Evolutionary conservation across 2,329 filamentous ascomycete genomes (phyloP).

Genomic region (Penicillium sp.): DNA sequence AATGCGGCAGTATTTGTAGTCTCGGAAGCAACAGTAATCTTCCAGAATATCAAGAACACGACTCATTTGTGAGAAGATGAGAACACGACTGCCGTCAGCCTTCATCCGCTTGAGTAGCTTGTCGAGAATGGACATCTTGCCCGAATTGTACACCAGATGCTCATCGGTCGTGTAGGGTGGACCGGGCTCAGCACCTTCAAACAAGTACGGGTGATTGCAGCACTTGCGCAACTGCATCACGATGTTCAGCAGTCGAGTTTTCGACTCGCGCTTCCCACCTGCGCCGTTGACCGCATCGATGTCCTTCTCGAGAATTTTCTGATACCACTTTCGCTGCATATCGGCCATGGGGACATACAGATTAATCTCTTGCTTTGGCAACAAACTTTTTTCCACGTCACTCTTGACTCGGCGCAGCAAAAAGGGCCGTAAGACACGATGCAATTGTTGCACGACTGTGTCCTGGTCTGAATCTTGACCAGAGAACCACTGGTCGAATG

Average conservation of each 20-base stretch:
- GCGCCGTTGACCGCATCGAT: conserved; percentile 98
- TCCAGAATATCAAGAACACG: conserved; percentile 93
- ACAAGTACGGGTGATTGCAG: conserved; percentile 97
- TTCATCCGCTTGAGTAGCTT: conserved; percentile 79
- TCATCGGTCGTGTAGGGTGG: conserved; percentile 98
- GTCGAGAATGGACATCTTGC: conserved; percentile 96
- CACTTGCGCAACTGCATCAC: conserved; percentile 99
- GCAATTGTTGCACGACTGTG: conserved; percentile 89
- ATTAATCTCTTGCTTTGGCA: conserved; percentile 97
- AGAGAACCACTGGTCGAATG: conserved; percentile 98
- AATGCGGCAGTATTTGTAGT: conserved; percentile 94
- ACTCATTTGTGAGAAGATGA: conserved; percentile 99
- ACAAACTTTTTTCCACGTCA: conserved; percentile 93
- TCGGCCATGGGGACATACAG: conserved; percentile 97
- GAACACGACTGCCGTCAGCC: conserved; percentile 82
- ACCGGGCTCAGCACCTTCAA: conserved; percentile 93
- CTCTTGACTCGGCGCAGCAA: conserved; percentile 91
- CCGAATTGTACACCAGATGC: conserved; percentile 85
- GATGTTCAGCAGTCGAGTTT: conserved; percentile 93
- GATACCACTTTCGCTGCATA: conserved; percentile 99
- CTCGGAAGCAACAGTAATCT: conserved; percentile 94
- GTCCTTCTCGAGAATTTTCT: conserved; percentile 97
- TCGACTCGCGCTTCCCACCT: conserved; percentile 92
- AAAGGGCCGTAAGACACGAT: conserved; percentile 88
- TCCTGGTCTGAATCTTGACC: conserved; percentile 86